Evolutionary conservation across 2,329 filamentous ascomycete genomes (phyloP), one percentile per base, ranked within the genome.

Genomic region (Trichoderma atrobrunneum): DNA sequence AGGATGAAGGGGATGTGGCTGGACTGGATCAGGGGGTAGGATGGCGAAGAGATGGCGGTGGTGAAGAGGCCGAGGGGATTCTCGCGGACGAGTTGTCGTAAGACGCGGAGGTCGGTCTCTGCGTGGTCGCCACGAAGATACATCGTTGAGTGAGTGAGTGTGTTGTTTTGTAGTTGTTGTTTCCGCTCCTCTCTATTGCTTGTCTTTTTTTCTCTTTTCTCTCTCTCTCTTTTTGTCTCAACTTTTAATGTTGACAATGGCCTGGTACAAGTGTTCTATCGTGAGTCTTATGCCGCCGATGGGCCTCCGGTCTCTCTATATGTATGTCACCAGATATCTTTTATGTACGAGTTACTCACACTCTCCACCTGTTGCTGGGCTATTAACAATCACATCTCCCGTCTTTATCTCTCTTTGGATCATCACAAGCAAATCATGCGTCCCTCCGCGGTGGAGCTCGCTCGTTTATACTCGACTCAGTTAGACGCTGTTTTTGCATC

Each of bases 21-120:
- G 66, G 84, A 85, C 75, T 90, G 89, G 5, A 91, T 84, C 16
- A 87, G 81, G 0, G 86, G 85, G 74, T 85, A 81, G 0, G 76
- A 78, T 11, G 80, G 57, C 0, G 87, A 90, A 1, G 80, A 76
- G 57, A 92, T 87, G 6, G 87, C 88, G 0, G 90, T 92, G 10
- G 88, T 91, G 8, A 92, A 76, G 16, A 91, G 82, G 1, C 90
- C 90, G 0, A 92, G 82, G 0, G 90, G 88, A 75, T 91, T 87
- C 16, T 87, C 83, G 24, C 83, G 84, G 76, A 92, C 88, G 66
- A 92, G 82, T 70, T 86, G 79, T 39, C 85, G 85, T 26, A 92
- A 84, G 3, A 81, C 80, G 0, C 82, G 79, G 70, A 88, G 81
- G 70, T 82, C 78, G 8, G 80, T 75, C 74, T 91, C 89, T 11